Evolutionary conservation across 768 basidiomycete genomes (phyloP).

Genomic region (Russula vinacea): DNA sequence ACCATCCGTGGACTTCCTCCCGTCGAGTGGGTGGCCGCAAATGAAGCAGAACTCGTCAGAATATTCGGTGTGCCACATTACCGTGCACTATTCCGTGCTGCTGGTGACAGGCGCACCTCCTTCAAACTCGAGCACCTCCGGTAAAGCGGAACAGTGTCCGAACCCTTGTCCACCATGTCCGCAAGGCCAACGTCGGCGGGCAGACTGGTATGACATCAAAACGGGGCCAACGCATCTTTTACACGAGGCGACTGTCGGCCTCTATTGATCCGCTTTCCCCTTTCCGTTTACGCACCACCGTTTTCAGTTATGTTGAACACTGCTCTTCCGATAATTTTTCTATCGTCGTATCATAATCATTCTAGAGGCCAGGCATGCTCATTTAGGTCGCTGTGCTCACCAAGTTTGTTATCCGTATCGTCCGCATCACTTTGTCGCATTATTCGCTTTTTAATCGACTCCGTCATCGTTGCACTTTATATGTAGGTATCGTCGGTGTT

Average conservation of each 20-base stretch:
- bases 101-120: constrained; percentile 63
- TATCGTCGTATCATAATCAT: constrained; percentile 17
- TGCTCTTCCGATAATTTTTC: constrained; percentile 15
- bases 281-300: constrained; percentile 14
- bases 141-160: constrained; percentile 10
- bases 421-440: constrained; percentile 28
- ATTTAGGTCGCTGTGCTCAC: constrained; percentile 26
- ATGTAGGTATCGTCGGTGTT: constrained; percentile 23
- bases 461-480: constrained; percentile 16
- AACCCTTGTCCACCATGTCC: constrained; percentile 30
- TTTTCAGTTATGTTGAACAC: constrained; percentile 18
- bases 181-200: constrained; percentile 25
- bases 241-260: constrained; percentile 28
- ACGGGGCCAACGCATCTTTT: constrained; percentile 31
- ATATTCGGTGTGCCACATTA: constrained; percentile 74
- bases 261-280: constrained; percentile 17
- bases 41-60: constrained; percentile 63
- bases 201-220: constrained; percentile 29
- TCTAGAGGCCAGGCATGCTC: constrained; percentile 21
- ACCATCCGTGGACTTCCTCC: constrained; percentile 78
- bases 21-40: constrained; percentile 69
- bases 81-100: constrained; percentile 68
- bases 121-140: constrained; percentile 68
- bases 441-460: constrained; percentile 18
- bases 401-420: constrained; percentile 27